Evolutionary conservation across 2,329 filamentous ascomycete species (phyloP), one percentile per base, ranked within the genome.

Genomic region (Colletotrichum tofieldiae): DNA sequence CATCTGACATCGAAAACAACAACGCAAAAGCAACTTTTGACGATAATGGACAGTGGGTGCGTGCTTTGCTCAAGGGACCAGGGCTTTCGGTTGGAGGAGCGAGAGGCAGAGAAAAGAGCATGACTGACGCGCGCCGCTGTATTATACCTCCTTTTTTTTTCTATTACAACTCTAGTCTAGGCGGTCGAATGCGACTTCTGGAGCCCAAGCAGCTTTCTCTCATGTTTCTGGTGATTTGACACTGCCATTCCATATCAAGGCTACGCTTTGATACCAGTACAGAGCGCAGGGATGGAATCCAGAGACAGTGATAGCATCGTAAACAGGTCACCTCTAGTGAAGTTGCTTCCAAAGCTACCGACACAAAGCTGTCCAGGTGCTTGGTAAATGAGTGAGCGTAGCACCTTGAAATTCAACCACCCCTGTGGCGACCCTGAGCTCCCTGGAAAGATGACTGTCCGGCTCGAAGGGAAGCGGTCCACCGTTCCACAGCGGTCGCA

Each of bases 1-100:
- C 20, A 56, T 35, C 49, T 60, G 51, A 59, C 23, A 65, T 37
- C 32, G 54, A 51, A 68, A 29, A 62, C 35, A 29, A 62, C 35
- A 41, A 64, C 59, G 47, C 29, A 65, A 60, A 58, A 60, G 60
- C 70, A 66, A 71, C 45, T 32, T 58, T 73, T 68, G 55, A 71
- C 68, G 69, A 72, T 73, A 72, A 73, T 73, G 68, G 68, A 68
- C 59, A 58, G 72, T 64, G 54, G 58, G 49, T 41, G 60, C 54
- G 49, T 64, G 60, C 52, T 35, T 55, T 71, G 35, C 49, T 65
- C 49, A 32, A 58, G 23, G 47, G 55, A 41, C 41, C 45, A 18
- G 47, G 39, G 49, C 51, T 37, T 29, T n/a, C 52, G 56, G 56
- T 62, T n/a, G 23, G 39, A 43, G 29, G 49, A 55, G 37, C 52